Conservation (phyloP, 495 filamentous ascomycete species). For the Articulospora tetracladia region DNA sequence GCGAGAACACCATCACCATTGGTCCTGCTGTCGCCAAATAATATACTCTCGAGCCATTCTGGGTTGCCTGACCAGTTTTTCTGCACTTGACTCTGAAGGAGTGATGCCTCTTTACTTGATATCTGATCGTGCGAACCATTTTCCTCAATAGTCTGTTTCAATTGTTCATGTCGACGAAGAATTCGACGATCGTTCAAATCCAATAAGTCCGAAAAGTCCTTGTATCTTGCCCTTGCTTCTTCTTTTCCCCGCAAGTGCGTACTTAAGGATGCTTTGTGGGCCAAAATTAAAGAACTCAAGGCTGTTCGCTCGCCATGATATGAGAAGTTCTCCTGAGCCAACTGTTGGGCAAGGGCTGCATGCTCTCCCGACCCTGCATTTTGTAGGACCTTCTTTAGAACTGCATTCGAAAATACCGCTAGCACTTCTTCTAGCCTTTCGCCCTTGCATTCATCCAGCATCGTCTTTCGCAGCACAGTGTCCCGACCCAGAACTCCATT, state of each 20-base stretch:
- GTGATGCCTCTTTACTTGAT: constrained; percentile 34
- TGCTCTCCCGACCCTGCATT: constrained; percentile 28
- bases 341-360: constrained; percentile 46
- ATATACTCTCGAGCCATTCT: constrained; percentile 61
- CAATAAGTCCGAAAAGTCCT: constrained; percentile 56
- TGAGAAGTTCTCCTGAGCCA: constrained; percentile 60
- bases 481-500: constrained; percentile 77
- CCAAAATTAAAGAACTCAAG: constrained; percentile 63
- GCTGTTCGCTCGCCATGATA: constrained; percentile 56
- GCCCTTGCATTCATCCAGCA: constrained; percentile 89
- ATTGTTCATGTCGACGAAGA: constrained; percentile 37
- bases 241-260: constrained; percentile 51
- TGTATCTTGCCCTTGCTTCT: constrained; percentile 43
- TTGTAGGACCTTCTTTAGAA: constrained; percentile 62
- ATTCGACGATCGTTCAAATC: constrained; percentile 42
- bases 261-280: constrained; percentile 63
- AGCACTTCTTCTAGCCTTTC: constrained; percentile 78
- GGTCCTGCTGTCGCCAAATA: constrained; percentile 58
- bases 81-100: constrained; percentile 48
- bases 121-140: constrained; percentile 14
- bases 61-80: constrained; percentile 73
- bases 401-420: constrained; percentile 71
- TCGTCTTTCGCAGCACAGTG: constrained; percentile 74
- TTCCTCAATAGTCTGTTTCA: constrained; percentile 22
- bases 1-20: constrained; percentile 60